Evolutionary conservation across 306 rosid species (phyloP).

Genomic region (Spatholobus suberectus): DNA sequence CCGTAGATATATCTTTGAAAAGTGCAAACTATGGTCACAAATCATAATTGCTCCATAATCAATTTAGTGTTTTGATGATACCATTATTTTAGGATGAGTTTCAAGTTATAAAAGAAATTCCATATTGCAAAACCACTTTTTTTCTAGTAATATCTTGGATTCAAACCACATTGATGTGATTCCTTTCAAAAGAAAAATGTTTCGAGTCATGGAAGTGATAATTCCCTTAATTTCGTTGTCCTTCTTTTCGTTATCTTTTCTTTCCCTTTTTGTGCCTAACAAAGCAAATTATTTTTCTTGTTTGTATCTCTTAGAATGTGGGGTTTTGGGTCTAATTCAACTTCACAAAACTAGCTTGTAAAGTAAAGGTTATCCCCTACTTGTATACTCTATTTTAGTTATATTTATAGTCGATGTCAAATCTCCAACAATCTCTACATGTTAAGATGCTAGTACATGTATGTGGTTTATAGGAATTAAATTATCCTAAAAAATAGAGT

Average conservation of each 20-base stretch:
- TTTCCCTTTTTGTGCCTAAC: not conserved
- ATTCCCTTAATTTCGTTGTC: not conserved
- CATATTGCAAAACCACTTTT: slow-evolving; percentile 27
- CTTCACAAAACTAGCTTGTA: too few species aligned
- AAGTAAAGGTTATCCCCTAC: too few species aligned
- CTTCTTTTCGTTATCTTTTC: not conserved
- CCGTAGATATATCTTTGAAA: slow-evolving; percentile 1
- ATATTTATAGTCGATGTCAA: too few species aligned
- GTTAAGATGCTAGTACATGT: not conserved
- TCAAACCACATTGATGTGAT: not conserved
- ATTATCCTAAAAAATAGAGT: not conserved
- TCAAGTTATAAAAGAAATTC: not conserved
- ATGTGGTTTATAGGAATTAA: not conserved
- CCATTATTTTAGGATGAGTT: not conserved
- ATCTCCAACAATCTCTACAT: too few species aligned
- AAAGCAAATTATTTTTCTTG: too few species aligned
- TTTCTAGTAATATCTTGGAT: slow-evolving; percentile 21
- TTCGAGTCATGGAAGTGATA: not conserved
- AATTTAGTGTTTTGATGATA: not conserved
- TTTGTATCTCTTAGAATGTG: too few species aligned
- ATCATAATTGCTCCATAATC: not conserved
- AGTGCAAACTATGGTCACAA: not conserved
- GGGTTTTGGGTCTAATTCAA: too few species aligned
- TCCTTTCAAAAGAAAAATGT: not conserved
- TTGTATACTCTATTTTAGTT: too few species aligned